Base-by-base conservation (phyloP, 768 basidiomycete genomes). In the Vishniacozyma victoriae region DNA sequence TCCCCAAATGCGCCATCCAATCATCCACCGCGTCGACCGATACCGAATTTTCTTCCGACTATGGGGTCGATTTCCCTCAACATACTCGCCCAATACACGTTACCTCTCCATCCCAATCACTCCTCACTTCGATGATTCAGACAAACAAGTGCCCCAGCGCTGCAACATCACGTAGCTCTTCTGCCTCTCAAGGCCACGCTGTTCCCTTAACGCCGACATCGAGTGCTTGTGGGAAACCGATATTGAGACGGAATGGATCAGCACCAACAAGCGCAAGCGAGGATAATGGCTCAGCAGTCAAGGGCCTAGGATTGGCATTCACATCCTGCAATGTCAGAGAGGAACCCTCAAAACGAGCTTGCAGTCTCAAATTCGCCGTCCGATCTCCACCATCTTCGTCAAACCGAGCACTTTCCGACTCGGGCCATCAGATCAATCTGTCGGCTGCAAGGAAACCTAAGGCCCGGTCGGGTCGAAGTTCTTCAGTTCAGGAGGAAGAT, bases 191-290 rank as follows among this genome's bases (percentile, higher is more conserved):
- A n/a, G n/a, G n/a, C n/a, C n/a, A n/a, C n/a, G n/a, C n/a, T n/a
- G n/a, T n/a, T n/a, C 7, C 20, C 5, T 9, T 14, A 11, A 41
- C 39, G 9, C 39, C 39, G 9, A 41, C 18, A 23, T 37, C n/a
- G 7, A 41, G 20, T 18, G 15, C 4, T 20, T 18, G 14, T 6
- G 15, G 39, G 1, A 41, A 42, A 37, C 50, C 50, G 1, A 52
- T 52, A n/a, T 24, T 52, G 23, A 46, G 50, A 15, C 46, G 50
- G 31, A 40, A 46, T 35, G 44, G 44, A 14, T 36, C 40, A 14
- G 35, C 35, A 7, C 42, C 50, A 16, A 52, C 50, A 4, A 46
- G 44, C 22, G 45, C 50, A 1, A 52, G 50, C 24, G 50, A 52
- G 35, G 50, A 52, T 37, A 31, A 38, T n/a, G n/a, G n/a, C n/a